Base-by-base conservation (phyloP, 1,284 basidiomycete genomes). In the Agaricales sp. region DNA sequence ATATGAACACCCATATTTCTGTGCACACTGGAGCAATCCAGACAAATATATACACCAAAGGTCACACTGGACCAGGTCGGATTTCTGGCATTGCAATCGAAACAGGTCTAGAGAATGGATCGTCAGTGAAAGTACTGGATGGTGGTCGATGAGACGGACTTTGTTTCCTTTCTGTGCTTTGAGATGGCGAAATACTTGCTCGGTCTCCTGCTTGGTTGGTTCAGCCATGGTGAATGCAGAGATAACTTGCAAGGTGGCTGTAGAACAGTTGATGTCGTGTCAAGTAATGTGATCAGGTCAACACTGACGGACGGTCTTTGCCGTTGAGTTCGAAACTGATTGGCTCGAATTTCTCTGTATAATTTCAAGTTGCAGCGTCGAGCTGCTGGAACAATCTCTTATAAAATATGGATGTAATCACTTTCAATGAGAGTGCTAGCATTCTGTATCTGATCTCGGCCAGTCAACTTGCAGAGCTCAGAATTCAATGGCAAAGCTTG, bases 1-100 rank as follows among this genome's bases (percentile, higher is more conserved):
- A 99, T 94, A 65, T 99, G 95, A 16, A 99, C 96, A 58, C 95
- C 95, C 80, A 98, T 86, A 66, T 96, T 98, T 51, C 95, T 78
- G 67, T 99, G 95, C 13, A 91, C 76, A 55, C 87, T 90, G 3
- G 94, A 98, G 74, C 95, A 99, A 59, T 99, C 94, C 43, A 99
- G 74, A 63, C 95, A 99, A 61, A 99, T 95, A 68, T 99, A 99
- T 43, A 99, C 85, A 46, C 91, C 95, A 62, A 87, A 99, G 0
- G 92, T 95, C 25, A 96, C 92, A 55, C 90, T 94, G 1, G 93
- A 87, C 95, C 95, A 99, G 45, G 94, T 96, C 50, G 95, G 95
- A 70, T 96, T 97, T 61, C 93, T 88, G 52, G 95, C 93, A 58
- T 82, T 79, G 64, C 96, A 99, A 68, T 99, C 95, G 63, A 97